Evolutionary conservation across 768 basidiomycete genomes (phyloP).

Genomic region (Boletus huronensis): DNA sequence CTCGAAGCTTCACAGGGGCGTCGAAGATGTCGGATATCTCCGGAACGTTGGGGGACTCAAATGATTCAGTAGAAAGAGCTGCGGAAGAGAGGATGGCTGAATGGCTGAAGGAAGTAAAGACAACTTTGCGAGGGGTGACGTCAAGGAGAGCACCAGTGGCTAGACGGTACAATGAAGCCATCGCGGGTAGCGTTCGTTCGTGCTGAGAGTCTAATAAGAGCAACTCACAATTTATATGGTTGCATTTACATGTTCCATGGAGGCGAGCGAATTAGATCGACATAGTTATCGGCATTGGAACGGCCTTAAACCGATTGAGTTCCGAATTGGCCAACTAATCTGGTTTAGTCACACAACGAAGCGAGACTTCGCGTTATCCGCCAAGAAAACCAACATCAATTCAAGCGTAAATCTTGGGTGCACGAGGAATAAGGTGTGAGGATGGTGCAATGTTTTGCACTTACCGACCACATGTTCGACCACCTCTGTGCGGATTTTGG

Average conservation of each 20-base stretch:
- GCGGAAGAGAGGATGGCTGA: constrained; percentile 13
- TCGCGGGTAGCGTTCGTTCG: background rate
- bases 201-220: background rate
- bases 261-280: constrained; percentile 1
- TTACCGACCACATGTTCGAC: background rate
- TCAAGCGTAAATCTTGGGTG: background rate
- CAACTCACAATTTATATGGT: constrained; percentile 18
- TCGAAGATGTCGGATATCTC: constrained; percentile 53
- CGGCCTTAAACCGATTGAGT: constrained; percentile 14
- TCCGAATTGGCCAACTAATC: background rate
- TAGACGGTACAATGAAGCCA: constrained; percentile 16
- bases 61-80: background rate
- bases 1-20: constrained; percentile 40
- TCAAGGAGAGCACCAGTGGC: constrained; percentile 5
- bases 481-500: background rate
- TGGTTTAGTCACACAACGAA: background rate
- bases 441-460: background rate
- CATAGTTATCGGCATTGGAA: constrained; percentile 18
- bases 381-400: constrained; percentile 10
- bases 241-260: background rate
- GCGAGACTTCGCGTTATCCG: background rate
- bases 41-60: constrained; percentile 17
- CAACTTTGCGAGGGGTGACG: constrained; percentile 6
- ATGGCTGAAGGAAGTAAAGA: constrained; percentile 11
- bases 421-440: background rate